A percentile compares a stretch with the other conserved stretches of the same genome.
phyloP scores from a whole-genome alignment of 345 rosid genomes.

The Noccaea caerulescens region DNA sequence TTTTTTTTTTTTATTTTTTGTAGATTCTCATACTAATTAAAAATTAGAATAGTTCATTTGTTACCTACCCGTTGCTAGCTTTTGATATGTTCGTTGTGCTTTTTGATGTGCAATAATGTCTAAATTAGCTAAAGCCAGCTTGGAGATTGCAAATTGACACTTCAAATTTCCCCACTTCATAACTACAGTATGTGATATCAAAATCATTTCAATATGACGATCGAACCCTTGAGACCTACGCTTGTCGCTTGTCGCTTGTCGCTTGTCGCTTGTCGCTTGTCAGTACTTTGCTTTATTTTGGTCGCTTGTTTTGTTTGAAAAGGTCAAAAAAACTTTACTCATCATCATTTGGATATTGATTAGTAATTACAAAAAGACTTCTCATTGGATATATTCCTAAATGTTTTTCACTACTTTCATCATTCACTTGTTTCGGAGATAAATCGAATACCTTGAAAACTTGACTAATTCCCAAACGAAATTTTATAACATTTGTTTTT shows the following conservation, averaged over 20 bases:
- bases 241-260: constrained; percentile 34
- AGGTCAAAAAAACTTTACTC: constrained; percentile 35
- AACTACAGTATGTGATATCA: constrained; percentile 39
- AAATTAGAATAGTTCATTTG: constrained; percentile 11
- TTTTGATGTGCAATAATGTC: constrained; percentile 29
- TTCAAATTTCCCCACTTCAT: constrained; percentile 35
- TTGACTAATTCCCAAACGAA: constrained; percentile 6
- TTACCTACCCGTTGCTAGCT: background rate
- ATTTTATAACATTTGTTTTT: background rate
- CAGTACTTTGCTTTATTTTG: constrained; percentile 35
- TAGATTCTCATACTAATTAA: constrained; percentile 3
- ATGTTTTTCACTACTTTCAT: constrained; percentile 23
- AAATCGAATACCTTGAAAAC: constrained; percentile 21
- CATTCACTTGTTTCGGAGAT: constrained; percentile 21
- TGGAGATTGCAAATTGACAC: constrained; percentile 28
- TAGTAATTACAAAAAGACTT: constrained; percentile 9
- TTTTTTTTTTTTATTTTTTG: background rate
- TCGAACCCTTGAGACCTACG: constrained; percentile 26
- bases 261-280: constrained; percentile 26
- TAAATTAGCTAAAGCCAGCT: constrained; percentile 32
- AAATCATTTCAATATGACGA: constrained; percentile 43
- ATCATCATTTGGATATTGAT: constrained; percentile 26
- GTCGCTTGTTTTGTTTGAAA: constrained; percentile 33
- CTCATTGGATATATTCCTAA: background rate
- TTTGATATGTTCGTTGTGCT: constrained; percentile 21